Evolutionary conservation across 2,329 filamentous ascomycete genomes (phyloP), one percentile per base, ranked within the genome.

Genomic region (Coniochaeta sp.): DNA sequence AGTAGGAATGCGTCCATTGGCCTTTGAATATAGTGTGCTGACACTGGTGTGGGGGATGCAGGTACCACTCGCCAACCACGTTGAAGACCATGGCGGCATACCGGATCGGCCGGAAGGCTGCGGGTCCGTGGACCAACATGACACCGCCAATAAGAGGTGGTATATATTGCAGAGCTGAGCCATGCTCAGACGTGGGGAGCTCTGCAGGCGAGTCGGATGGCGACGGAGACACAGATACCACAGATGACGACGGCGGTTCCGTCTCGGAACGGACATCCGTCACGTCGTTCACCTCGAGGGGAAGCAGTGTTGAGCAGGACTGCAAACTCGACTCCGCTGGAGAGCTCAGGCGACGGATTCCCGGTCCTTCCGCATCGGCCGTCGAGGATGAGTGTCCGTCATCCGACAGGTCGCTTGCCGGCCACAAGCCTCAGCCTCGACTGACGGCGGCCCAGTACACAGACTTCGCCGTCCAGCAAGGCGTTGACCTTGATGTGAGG

Each of bases 71-170:
- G 33, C 66, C 69, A 35, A 66, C 70, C 51, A 79, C 79, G 13
- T 63, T 82, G 27, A 69, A 71, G 48, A 76, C 74, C 49, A 83
- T 85, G 79, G 77, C 75, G 63, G 73, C 75, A 58, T 83, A 76
- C 66, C 78, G 78, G 58, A 81, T 85, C 58, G 82, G 81, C 58
- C 76, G 74, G 60, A 76, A 73, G 61, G 69, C 78, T 46, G 61
- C 67, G 51, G 72, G 76, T 55, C 73, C 73, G 32, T 85, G 81
- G 81, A 65, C 67, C 54, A 82, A 81, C 66, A 70, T 76, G 58
- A 76, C 74, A 57, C 81, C 82, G 51, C 82, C 82, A 57, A 83
- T 85, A 54, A 46, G 60, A 16, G 57, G 58, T n/a, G 58, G 58
- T 31, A 50, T 58, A 20, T 58, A 53, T 57, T 49, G 45, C 26